Base-by-base conservation (phyloP, 192 early-diverging fungal species). In the Gonapodya prolifera region DNA sequence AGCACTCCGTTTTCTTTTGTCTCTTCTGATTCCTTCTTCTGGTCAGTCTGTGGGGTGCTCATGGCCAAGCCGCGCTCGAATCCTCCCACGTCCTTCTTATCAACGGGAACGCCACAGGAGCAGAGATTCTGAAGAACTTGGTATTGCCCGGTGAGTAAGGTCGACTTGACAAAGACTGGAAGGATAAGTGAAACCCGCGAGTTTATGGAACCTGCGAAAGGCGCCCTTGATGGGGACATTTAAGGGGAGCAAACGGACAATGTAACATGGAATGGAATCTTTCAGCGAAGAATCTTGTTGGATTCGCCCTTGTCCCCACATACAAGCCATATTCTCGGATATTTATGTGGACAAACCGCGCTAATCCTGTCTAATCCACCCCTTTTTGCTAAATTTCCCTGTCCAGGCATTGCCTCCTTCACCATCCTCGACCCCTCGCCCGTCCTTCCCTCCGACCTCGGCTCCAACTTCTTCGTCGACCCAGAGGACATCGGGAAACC, bases 81-180 rank as follows among this genome's bases (percentile, higher is more conserved):
- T 80, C 80, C 35, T 88, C 97, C 8, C 89, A 89, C 30, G 89
- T 99, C 32, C 93, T 93, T 45, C 87, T 97, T 28, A 77, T 99
- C 70, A 92, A 95, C 79, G 95, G 88, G 30, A 89, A 91, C 17
- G 91, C 93, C 0, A 90, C 91, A 18, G 96, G 93, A 1, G 91
- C 94, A 35, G 97, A 99, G 81, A 87, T 91, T 31, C 86, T 99
- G 61, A 99, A 99, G 82, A 97, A 99, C 80, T 86, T 99, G 32
- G 89, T 98, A 71, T 86, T 99, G 75, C 96, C 97, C 81, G 97
- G 97, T 93, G 87, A 80, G 77, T 16, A 8, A 69, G 8, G 13
- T n/a, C n/a, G 45, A n/a, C 13, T 8, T 16, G 45, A 8, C 45
- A 8, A 69, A 8, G 13, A n/a, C 13, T n/a, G 45, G 13, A n/a